Evolutionary conservation across 208 protist genomes (phyloP), one percentile per base, ranked within the genome.

Genomic region (Leishmania gerbilli): DNA sequence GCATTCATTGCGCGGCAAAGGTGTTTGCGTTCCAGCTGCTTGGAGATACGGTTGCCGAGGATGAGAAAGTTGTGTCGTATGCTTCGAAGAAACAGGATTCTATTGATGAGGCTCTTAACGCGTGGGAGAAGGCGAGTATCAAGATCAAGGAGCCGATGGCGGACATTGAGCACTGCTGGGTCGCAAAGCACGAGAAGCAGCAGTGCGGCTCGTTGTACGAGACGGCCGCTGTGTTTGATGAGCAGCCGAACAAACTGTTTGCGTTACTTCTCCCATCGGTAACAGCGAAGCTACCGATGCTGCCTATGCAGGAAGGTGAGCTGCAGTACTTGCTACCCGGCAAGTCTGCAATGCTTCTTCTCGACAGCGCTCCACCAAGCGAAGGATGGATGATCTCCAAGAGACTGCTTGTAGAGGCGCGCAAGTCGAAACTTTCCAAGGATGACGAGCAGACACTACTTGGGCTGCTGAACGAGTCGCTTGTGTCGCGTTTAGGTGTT

Each of bases 1-100:
- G 91, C 47, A 82, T 95, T 45, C 93, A 93, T 75, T 92, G 83
- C 31, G 86, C 86, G 21, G 91, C 80, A 53, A 96, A 96, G 60
- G 83, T 89, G 2, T 94, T 95, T 80, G 86, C 86, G 49, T 94
- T 96, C 80, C 81, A 91, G n/a, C 55, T 92, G 24, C 84, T 96
- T 75, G 86, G 81, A 24, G 86, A 86, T 55, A 69, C 84, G 37
- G 83, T 92, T 2, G 58, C 72, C 1, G 79, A 79, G 3, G 85
- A 90, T 53, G 89, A 92, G 72, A 95, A 90, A 74, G 77, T 88
- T 51, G 60, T 83, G n/a, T 74, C 81, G 0, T 80, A 87, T 40
- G 60, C 92, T 24, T 84, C 84, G 71, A 80, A 87, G 68, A 89
- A 89, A 51, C 91, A 95, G 60, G 90, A 94, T 40, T 87, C 86